Conservation (phyloP, 495 filamentous ascomycete genomes). For the Podospora comata region DNA sequence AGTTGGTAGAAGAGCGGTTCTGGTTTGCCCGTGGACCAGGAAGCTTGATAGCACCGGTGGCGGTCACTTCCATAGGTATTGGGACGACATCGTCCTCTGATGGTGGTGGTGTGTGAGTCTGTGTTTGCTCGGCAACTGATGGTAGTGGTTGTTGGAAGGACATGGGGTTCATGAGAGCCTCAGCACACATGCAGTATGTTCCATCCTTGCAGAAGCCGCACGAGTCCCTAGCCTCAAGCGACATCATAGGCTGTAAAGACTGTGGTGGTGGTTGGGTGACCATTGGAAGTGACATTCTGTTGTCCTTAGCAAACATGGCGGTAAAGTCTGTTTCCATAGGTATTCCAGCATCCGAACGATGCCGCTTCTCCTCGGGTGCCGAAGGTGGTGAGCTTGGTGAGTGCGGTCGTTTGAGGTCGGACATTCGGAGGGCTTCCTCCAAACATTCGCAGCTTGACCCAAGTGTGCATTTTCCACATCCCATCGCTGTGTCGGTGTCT, state of each 20-base stretch:
- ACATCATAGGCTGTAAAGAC: constrained; percentile 29
- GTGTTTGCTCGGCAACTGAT: constrained; percentile 45
- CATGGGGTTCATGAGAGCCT: constrained; percentile 53
- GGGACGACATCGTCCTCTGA: constrained; percentile 60
- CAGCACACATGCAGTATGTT: constrained; percentile 79
- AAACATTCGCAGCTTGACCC: constrained; percentile 64
- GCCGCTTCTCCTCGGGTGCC: constrained; percentile 54
- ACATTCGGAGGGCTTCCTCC: constrained; percentile 55
- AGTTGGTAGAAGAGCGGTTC: constrained; percentile 9
- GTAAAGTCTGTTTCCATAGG: constrained; percentile 70
- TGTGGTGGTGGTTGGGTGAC: constrained; percentile 22
- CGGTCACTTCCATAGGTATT: constrained; percentile 48
- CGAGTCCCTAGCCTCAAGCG: constrained; percentile 47
- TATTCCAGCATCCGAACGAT: constrained; percentile 33
- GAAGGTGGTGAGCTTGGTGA: constrained; percentile 40
- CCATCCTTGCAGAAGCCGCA: constrained; percentile 89
- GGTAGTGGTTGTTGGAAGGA: constrained; percentile 20
- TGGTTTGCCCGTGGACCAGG: constrained; percentile 33
- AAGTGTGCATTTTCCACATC: constrained; percentile 63
- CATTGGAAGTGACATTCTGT: constrained; percentile 9
- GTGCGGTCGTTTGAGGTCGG: constrained; percentile 43
- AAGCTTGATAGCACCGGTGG: constrained; percentile 48
- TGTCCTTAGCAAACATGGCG: constrained; percentile 51
- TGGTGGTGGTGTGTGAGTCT: constrained; percentile 64
- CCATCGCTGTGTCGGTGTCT: constrained; percentile 39